phyloP scores from a whole-genome alignment of 2,329 filamentous ascomycete genomes.

The Fusarium proliferatum region DNA sequence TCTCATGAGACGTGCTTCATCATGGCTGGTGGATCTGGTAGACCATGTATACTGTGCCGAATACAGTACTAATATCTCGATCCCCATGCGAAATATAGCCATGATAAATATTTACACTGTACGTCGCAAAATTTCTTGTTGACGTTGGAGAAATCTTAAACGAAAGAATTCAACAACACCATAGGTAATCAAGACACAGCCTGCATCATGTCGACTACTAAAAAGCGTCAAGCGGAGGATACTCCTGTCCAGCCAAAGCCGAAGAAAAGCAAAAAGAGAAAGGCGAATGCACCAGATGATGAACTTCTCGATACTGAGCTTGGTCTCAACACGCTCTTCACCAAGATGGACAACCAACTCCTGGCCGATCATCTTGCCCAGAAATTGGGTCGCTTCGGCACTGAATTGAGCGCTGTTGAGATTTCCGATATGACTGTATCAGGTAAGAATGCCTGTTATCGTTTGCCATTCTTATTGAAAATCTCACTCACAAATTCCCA shows the following conservation, averaged over 20 bases:
- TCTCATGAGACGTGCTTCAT: slow-evolving; percentile 22
- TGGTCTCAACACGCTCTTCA: slow-evolving; percentile 82
- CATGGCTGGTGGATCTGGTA: slow-evolving; percentile 27
- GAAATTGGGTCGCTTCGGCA: slow-evolving; percentile 80
- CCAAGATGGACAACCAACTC: slow-evolving; percentile 83
- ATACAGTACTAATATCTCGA: slow-evolving; percentile 9
- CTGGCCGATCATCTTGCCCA: slow-evolving; percentile 88
- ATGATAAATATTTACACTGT: slow-evolving; percentile 37
- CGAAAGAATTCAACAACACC: slow-evolving; percentile 2
- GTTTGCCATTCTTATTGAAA: not conserved
- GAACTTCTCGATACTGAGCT: slow-evolving; percentile 73
- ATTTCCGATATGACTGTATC: slow-evolving; percentile 84
- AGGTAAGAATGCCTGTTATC: slow-evolving; percentile 60
- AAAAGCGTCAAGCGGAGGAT: slow-evolving; percentile 67
- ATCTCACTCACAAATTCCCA: slow-evolving; percentile 48
- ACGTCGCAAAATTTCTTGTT: slow-evolving; percentile 41
- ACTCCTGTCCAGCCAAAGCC: slow-evolving; percentile 52
- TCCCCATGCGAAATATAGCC: not conserved
- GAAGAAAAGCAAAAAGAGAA: slow-evolving; percentile 66
- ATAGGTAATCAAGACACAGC: slow-evolving; percentile 5
- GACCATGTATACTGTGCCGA: slow-evolving; percentile 9
- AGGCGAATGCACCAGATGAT: slow-evolving; percentile 66
- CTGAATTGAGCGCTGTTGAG: slow-evolving; percentile 84
- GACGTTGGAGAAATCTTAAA: slow-evolving; percentile 18
- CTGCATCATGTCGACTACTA: slow-evolving; percentile 55